phyloP scores from a whole-genome alignment of 1,284 basidiomycete genomes.

The Ustilago crameri region DNA sequence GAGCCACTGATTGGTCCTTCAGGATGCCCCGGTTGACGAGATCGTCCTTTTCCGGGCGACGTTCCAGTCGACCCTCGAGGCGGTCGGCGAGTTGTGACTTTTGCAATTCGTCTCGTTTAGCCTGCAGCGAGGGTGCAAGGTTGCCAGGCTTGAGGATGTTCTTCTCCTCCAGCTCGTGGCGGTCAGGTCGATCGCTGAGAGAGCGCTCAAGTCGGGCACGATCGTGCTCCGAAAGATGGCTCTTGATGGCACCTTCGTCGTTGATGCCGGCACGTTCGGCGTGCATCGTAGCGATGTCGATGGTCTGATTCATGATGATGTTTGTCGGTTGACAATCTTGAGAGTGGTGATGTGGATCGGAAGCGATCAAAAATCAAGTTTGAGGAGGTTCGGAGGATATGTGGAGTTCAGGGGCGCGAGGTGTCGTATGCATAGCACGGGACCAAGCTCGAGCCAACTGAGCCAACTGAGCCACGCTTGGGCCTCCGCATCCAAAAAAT shows the following conservation, averaged over 20 bases:
- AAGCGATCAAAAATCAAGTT: no score
- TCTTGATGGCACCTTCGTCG: constrained; percentile 9
- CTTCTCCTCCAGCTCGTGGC: constrained; percentile 73
- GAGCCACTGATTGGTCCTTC: constrained; percentile 77
- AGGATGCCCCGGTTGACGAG: constrained; percentile 53
- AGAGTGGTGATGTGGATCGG: not conserved
- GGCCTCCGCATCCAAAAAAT: no score
- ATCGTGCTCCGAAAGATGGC: constrained; percentile 24
- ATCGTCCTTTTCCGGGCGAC: constrained; percentile 54
- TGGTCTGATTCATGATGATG: constrained; percentile 6
- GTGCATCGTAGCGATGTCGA: constrained; percentile 31
- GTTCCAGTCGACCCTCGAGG: constrained; percentile 52
- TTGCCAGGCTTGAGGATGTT: constrained; percentile 43
- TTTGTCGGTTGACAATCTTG: not conserved
- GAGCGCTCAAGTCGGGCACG: constrained; percentile 72
- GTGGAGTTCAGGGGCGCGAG: no score
- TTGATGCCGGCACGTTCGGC: constrained; percentile 4
- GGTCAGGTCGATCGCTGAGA: constrained; percentile 74
- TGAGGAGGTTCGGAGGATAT: no score
- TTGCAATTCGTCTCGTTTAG: constrained; percentile 50
- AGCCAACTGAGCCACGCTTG: no score
- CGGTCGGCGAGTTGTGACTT: constrained; percentile 52
- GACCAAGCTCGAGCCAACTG: no score
- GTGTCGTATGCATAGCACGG: no score
- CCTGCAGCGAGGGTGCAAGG: constrained; percentile 56